These are phyloP conservation scores for Phylloporus sp. DNA, from an alignment of 768 basidiomycete species.

Conservation along the genomic window DNA sequence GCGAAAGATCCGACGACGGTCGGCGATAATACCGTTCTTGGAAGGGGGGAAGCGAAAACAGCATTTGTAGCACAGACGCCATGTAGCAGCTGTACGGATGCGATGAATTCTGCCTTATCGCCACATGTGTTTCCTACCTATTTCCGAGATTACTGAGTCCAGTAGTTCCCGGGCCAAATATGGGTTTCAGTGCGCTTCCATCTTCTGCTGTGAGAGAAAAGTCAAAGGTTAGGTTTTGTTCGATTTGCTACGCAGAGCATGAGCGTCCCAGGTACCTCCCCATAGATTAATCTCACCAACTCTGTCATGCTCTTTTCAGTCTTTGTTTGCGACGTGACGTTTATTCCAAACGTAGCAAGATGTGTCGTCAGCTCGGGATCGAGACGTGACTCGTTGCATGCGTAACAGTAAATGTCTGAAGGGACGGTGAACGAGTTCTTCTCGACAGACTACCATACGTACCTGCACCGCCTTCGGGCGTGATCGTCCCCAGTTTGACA, in stretches of 20 bases:
- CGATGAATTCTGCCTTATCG: neutral
- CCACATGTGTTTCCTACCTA: slow-evolving; percentile 41
- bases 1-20: slow-evolving; percentile 9
- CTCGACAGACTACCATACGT: slow-evolving; percentile 17
- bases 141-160: slow-evolving; percentile 93
- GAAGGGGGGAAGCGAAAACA: slow-evolving; percentile 81
- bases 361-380: slow-evolving; percentile 74
- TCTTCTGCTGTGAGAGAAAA: slow-evolving; percentile 86
- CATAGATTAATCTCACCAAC: slow-evolving; percentile 47
- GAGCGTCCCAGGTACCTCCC: neutral
- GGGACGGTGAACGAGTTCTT: neutral
- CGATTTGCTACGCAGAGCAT: slow-evolving; percentile 67
- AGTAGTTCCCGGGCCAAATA: slow-evolving; percentile 86
- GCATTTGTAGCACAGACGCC: slow-evolving; percentile 83
- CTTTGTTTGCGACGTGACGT: slow-evolving; percentile 74
- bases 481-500: slow-evolving; percentile 95
- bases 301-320: slow-evolving; percentile 98
- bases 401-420: slow-evolving; percentile 89
- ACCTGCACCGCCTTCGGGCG: slow-evolving; percentile 91
- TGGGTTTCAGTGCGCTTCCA: slow-evolving; percentile 80
- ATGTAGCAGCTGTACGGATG: slow-evolving; percentile 77
- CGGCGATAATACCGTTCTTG: slow-evolving; percentile 57
- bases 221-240: slow-evolving; percentile 92
- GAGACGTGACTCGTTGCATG: slow-evolving; percentile 75
- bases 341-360: slow-evolving; percentile 81